Conservation (phyloP, 108 stramenopile species). For the Cyclotella baltica region DNA sequence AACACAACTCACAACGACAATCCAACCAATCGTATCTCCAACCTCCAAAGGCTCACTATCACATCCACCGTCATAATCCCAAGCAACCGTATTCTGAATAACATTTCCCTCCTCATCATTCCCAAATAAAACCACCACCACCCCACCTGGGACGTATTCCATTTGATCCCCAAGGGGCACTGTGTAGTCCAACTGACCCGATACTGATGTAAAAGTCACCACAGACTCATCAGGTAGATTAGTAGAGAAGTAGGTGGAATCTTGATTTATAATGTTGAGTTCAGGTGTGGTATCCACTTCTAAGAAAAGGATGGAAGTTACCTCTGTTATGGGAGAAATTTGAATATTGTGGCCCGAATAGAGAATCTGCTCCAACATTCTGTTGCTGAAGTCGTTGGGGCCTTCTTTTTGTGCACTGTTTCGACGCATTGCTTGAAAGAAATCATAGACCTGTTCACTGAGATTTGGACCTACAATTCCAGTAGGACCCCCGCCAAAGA, state of each 20-base stretch:
- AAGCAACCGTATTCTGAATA: constrained; percentile 26
- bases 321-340: neutral
- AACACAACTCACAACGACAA: constrained; percentile 1
- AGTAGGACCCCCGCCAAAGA: constrained; percentile 1
- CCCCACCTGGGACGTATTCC: constrained; percentile 16
- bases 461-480: neutral
- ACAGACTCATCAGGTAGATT: neutral
- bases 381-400: too few relatives aligned
- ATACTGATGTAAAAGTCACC: constrained; percentile 10
- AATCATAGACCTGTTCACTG: neutral
- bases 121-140: constrained; percentile 21
- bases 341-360: neutral
- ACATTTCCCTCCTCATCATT: neutral
- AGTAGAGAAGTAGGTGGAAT: constrained; percentile 17
- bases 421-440: too few relatives aligned
- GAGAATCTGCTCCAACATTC: too few relatives aligned
- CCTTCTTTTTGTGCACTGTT: neutral
- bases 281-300: constrained; percentile 16
- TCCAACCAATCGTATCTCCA: constrained; percentile 28
- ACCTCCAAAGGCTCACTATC: constrained; percentile 7
- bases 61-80: constrained; percentile 17
- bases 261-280: constrained; percentile 28
- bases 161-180: constrained; percentile 18
- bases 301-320: constrained; percentile 11
- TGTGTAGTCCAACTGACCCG: neutral